Evolutionary conservation across 768 basidiomycete species (phyloP).

Genomic region (Lepiota venenata): DNA sequence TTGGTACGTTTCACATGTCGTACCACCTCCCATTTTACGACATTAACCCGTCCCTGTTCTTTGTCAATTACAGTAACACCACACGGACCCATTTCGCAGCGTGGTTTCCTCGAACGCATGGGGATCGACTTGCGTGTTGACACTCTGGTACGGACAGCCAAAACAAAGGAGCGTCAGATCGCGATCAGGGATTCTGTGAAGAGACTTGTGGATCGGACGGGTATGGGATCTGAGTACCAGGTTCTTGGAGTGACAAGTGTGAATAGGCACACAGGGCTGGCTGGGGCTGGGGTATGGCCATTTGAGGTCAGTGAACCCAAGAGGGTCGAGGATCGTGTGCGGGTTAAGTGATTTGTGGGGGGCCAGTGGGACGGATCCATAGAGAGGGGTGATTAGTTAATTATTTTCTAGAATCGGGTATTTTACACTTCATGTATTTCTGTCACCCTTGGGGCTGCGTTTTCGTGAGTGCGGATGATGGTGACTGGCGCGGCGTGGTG

Average conservation of each 20-base stretch:
- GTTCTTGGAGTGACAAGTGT: slow-evolving; percentile 57
- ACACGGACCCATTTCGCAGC: slow-evolving; percentile 76
- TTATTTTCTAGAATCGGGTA: neutral
- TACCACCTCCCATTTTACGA: neutral
- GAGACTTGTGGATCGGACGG: slow-evolving; percentile 70
- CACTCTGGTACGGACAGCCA: slow-evolving; percentile 50
- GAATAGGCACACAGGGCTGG: slow-evolving; percentile 9
- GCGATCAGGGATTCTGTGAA: slow-evolving; percentile 59
- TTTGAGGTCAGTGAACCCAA: slow-evolving; percentile 22
- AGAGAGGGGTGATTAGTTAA: neutral
- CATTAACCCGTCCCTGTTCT: slow-evolving; percentile 20
- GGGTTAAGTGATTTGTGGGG: neutral
- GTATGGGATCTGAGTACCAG: slow-evolving; percentile 90
- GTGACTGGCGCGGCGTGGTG: slow-evolving; percentile 22
- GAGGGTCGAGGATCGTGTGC: slow-evolving; percentile 9
- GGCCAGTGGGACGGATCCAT: neutral
- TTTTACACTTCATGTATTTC: neutral
- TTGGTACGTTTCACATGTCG: slow-evolving; percentile 42
- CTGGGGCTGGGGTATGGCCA: slow-evolving; percentile 26
- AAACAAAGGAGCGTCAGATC: slow-evolving; percentile 42
- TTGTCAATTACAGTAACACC: slow-evolving; percentile 30
- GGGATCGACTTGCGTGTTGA: slow-evolving; percentile 69
- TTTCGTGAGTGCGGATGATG: neutral
- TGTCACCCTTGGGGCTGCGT: neutral
- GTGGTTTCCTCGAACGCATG: slow-evolving; percentile 73